Conservation (phyloP, 1,139 yeast species). For the Taphrina communis region DNA sequence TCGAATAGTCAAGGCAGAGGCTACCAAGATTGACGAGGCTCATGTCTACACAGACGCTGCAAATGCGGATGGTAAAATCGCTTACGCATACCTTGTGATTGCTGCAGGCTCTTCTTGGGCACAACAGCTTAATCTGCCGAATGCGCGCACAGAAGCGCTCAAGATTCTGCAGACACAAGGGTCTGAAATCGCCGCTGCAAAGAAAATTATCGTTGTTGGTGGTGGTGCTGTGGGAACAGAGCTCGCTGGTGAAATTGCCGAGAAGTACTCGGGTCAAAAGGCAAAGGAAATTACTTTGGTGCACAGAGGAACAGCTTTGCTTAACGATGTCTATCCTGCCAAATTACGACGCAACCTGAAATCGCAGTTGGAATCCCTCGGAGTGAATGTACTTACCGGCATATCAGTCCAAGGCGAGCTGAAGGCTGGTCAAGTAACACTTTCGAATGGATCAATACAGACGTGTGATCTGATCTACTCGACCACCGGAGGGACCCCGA, state of each 20-base stretch:
- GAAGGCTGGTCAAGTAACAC: conserved; percentile 20
- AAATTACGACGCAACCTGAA: conserved; percentile 26
- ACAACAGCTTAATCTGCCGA: conserved; percentile 22
- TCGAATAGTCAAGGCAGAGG: conserved; percentile 22
- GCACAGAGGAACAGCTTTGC: conserved; percentile 17
- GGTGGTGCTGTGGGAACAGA: conserved; percentile 41
- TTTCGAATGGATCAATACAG: conserved; percentile 4
- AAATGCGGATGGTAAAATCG: conserved; percentile 9
- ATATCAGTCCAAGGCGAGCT: conserved; percentile 8
- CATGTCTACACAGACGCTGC: conserved; percentile 9
- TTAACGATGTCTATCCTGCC: conserved; percentile 30
- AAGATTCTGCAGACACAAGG: conserved; percentile 13
- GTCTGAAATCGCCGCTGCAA: conserved; percentile 17
- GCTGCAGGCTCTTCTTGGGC: conserved; percentile 36
- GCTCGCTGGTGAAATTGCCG: conserved; percentile 37
- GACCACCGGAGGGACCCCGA: conserved; percentile 34
- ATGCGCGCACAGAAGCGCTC: conserved; percentile 33
- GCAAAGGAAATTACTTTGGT: conserved; percentile 23
- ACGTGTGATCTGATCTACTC: conserved; percentile 18
- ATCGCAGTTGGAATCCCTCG: conserved; percentile 31
- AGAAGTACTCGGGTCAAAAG: conserved; percentile 6
- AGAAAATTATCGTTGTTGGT: conserved; percentile 27
- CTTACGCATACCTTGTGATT: conserved; percentile 24
- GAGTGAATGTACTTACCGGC: conserved; percentile 10
- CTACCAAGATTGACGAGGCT: conserved; percentile 13